phyloP scores from a whole-genome alignment of 2,329 filamentous ascomycete genomes.

The Trichoderma sp. region DNA sequence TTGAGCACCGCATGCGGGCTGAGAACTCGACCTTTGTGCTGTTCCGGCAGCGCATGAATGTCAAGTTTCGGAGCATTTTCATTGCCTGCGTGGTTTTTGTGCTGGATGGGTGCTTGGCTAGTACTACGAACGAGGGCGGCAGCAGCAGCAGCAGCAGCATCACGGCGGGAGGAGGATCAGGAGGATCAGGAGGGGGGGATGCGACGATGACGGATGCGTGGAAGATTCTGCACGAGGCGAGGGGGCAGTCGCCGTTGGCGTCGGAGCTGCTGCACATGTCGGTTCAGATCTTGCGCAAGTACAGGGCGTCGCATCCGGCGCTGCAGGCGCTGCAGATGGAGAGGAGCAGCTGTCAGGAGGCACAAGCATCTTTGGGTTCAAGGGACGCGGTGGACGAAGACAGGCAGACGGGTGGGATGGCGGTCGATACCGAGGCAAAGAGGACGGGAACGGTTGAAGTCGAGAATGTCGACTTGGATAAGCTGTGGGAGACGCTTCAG shows the following conservation, averaged over 20 bases:
- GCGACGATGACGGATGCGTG: slow-evolving; percentile 39
- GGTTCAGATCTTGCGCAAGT: slow-evolving; percentile 39
- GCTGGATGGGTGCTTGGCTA: slow-evolving; percentile 38
- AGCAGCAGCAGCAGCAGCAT: too few relatives aligned
- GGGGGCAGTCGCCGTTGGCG: slow-evolving; percentile 36
- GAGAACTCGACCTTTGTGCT: slow-evolving; percentile 36
- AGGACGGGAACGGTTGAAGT: slow-evolving; percentile 24
- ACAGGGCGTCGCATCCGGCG: slow-evolving; percentile 35
- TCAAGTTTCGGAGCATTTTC: slow-evolving; percentile 41
- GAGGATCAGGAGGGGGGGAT: slow-evolving; percentile 31
- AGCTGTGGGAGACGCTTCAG: slow-evolving; percentile 35
- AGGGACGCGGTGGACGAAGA: not conserved
- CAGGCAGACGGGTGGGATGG: not conserved
- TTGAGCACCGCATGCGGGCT: slow-evolving; percentile 36
- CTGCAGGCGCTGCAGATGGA: slow-evolving; percentile 27
- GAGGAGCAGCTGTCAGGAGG: slow-evolving; percentile 2
- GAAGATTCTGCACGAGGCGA: slow-evolving; percentile 40
- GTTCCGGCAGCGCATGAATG: slow-evolving; percentile 37
- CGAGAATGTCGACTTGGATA: slow-evolving; percentile 33
- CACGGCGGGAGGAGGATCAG: too few relatives aligned
- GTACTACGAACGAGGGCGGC: slow-evolving; percentile 31
- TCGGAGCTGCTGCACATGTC: slow-evolving; percentile 39
- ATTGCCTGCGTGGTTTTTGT: slow-evolving; percentile 42
- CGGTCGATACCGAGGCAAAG: slow-evolving; percentile 29
- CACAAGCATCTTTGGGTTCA: slow-evolving; percentile 24